Evolutionary conservation across 2,329 filamentous ascomycete species (phyloP), one percentile per base, ranked within the genome.

Genomic region (Lojkania enalia): DNA sequence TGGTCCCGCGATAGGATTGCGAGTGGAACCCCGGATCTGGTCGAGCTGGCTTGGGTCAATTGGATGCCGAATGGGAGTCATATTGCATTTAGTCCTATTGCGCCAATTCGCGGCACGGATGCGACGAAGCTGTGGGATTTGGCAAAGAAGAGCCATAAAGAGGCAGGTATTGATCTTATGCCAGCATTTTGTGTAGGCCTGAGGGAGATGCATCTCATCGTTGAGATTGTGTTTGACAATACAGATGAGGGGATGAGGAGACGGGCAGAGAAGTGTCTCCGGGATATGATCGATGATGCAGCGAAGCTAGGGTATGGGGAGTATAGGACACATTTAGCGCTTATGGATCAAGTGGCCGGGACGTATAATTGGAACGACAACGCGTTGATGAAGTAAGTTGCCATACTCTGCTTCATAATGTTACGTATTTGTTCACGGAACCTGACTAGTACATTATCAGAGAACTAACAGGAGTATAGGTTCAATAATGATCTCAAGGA

Each of bases 271-370:
- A 56, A 54, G 36, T 63, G 55, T 33, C 44, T 58, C 45, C 32
- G 52, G 19, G 61, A 61, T 23, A 58, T 65, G 44, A 64, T 66
- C 16, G 65, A 68, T 6, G 70, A 76, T 46, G 70, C 68, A 9
- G 71, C 71, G 1, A 60, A 52, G 9, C 53, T 67, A 6, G 72
- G 72, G 2, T 75, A 71, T 46, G 72, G 72, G 36, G 73, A 76
- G 50, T 77, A 77, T 51, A 64, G 74, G 15, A 76, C 75, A 0
- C 74, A 77, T 49, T 50, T 77, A 35, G 66, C 70, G 4, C 57
- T 76, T 18, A 75, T 74, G 66, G 74, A 77, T 42, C 73, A 77
- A 57, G 70, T 77, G n/a, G 70, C 72, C 0, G 64, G 58, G 9
- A 76, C 73, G 4, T 77, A 78, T 48, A 72, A 65, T 43, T 77